Evolutionary conservation across 768 basidiomycete genomes (phyloP), one percentile per base, ranked within the genome.

Genomic region (Russula virescens): DNA sequence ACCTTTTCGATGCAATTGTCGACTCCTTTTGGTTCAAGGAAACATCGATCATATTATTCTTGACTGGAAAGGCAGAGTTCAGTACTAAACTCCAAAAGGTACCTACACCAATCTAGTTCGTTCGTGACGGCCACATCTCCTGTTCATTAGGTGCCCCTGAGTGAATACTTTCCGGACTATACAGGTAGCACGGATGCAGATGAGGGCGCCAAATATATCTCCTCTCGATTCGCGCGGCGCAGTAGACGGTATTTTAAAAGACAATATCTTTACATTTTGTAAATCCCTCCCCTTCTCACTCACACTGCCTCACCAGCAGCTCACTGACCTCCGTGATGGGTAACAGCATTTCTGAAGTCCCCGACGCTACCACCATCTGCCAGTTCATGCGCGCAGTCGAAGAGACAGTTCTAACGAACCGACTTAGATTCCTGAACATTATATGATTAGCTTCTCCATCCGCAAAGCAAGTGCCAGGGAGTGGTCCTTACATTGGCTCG

Each of bases 241-340:
- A 79, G 78, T 53, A 3, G 8, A 3, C 66, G 79, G 28, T 76
- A 75, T 68, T 62, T 73, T 43, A 71, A 78, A 65, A 75, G 70
- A 60, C n/a, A n/a, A n/a, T n/a, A 74, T 81, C 21, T n/a, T n/a
- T 82, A 81, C 65, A 78, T 79, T 5, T 92, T 94, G 89, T 89
- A 49, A 58, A 9, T 23, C 31, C 31, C 13, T 26, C 11, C 23
- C 21, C 16, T 5, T 13, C 16, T 48, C 25, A 5, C 47, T 38
- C 38, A 9, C 13, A 11, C 38, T 11, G 38, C 38, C 5, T 38
- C 38, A 11, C 38, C 38, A 38, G 10, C 38, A 38, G 2, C 38
- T 38, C 10, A 14, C 8, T 14, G 10, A 38, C 38, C 38, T 38
- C 10, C 8, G 31, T 31, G 31, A 8, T 8, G 31, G n/a, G 8